Evolutionary conservation across 441 rosid genomes (phyloP).

Genomic region (Geranium incanum): DNA sequence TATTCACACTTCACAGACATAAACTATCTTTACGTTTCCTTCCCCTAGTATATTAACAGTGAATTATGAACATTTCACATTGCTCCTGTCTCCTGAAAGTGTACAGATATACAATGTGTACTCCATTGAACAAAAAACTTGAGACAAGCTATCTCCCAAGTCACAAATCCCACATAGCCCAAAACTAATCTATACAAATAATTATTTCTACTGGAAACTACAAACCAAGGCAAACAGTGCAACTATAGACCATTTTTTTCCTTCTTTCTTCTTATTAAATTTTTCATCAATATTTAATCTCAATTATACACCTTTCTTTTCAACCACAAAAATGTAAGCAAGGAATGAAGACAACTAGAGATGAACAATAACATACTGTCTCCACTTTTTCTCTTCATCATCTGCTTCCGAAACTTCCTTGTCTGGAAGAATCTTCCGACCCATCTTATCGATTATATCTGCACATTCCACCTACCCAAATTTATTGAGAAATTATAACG

Average conservation of each 20-base stretch:
- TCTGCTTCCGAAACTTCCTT: slow-evolving; percentile 24
- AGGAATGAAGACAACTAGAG: background rate
- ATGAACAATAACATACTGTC: slow-evolving; percentile 39
- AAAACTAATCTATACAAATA: background rate
- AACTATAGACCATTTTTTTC: background rate
- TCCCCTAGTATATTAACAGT: background rate
- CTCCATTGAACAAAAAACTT: background rate
- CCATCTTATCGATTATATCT: slow-evolving; percentile 63
- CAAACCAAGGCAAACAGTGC: background rate
- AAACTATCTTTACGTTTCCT: background rate
- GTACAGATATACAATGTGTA: background rate
- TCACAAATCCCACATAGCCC: background rate
- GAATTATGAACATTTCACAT: background rate
- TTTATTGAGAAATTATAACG: background rate
- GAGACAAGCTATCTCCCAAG: background rate
- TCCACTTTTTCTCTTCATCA: slow-evolving; percentile 80
- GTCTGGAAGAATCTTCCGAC: slow-evolving; percentile 52
- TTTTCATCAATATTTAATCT: too few species aligned
- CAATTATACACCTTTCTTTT: too few species aligned
- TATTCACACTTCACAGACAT: background rate
- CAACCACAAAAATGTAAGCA: background rate
- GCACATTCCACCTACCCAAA: slow-evolving; percentile 20
- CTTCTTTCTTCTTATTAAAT: too few species aligned
- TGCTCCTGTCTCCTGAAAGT: background rate
- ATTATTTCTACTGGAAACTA: background rate